Percentiles rank a stretch among this genome's conserved stretches.
phyloP scores from a whole-genome alignment of 2,329 filamentous ascomycete species.

The Ramularia collo-cygni region DNA sequence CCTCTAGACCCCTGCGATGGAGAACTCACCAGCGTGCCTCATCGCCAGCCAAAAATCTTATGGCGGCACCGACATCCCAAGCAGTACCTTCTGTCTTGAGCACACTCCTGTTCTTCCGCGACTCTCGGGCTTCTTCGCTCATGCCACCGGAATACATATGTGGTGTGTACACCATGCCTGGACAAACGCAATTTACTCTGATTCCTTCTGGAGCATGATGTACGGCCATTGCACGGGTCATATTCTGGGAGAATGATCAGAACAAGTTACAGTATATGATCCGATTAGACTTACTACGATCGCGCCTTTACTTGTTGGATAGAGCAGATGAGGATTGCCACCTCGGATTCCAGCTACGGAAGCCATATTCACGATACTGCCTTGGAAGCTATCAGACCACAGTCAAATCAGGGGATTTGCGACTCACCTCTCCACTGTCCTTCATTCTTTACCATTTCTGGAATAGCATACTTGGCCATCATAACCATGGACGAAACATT shows the following conservation, averaged over 20 bases:
- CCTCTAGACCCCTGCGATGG: conserved; percentile 24
- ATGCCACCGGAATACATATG: conserved; percentile 49
- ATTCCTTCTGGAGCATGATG: conserved; percentile 48
- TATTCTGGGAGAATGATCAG: conserved; percentile 32
- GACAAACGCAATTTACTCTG: conserved; percentile 51
- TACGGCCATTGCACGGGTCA: conserved; percentile 51
- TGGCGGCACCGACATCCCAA: conserved; percentile 48
- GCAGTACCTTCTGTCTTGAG: conserved; percentile 49
- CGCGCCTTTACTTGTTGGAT: conserved; percentile 49
- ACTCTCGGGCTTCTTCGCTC: conserved; percentile 44
- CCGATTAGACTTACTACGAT: conserved; percentile 34
- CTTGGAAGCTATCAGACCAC: conserved; percentile 16
- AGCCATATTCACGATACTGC: conserved; percentile 56
- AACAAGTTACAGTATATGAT: background rate
- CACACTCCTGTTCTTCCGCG: conserved; percentile 44
- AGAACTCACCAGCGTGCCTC: conserved; percentile 43
- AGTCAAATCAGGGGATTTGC: too few species aligned
- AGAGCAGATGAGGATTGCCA: conserved; percentile 48
- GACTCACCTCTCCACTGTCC: conserved; percentile 31
- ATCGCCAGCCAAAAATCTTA: conserved; percentile 46
- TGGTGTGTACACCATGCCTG: conserved; percentile 49
- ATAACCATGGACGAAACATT: conserved; percentile 61
- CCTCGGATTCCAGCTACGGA: conserved; percentile 53
- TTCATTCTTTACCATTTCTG: conserved; percentile 51
- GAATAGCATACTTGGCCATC: conserved; percentile 50